Evolutionary conservation across 2,329 filamentous ascomycete genomes (phyloP), one percentile per base, ranked within the genome.

Genomic region (Corniculantispora saksenae): DNA sequence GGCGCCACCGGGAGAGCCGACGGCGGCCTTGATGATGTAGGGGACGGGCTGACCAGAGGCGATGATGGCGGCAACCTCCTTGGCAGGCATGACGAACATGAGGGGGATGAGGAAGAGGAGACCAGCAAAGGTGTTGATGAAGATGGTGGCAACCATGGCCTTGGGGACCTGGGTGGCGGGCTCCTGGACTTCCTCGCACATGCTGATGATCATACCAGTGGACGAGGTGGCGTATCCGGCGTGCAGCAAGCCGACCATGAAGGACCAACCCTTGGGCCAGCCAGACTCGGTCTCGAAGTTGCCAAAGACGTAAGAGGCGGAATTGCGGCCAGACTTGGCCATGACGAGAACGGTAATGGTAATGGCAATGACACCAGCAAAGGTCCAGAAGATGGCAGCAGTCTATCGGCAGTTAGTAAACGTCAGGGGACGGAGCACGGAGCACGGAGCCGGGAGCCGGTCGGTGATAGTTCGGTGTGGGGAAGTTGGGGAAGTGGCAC

Each of bases 171-270:
- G 89, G 2, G 82, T 85, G 0, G 87, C 81, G 6, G 89, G 89
- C 56, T 86, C 79, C 72, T 84, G 81, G 15, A 91, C 89, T 75
- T 92, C 90, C 76, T 92, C 90, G 71, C 88, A 91, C 89, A 91
- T 92, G 67, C 86, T 89, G 66, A 92, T 89, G 66, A 93, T 89
- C 90, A 93, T 93, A 77, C 91, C 91, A 0, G 89, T 92, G 19
- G 89, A 90, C 4, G 89, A 92, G 17, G 89, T 91, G 54, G 88
- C 89, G 72, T 92, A 92, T 67, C 87, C 90, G 58, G 88, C 89
- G 71, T 91, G 89, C 23, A 92, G 80, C 32, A 92, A 82, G 73
- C 90, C 90, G 66, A 92, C 87, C 73, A 85, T 88, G 79, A 91
- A 92, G 4, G 89, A 89, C 89, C 89, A 92, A 71, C 90, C 89